Conservation (phyloP, 495 filamentous ascomycete species). For the Podospora sp. region DNA sequence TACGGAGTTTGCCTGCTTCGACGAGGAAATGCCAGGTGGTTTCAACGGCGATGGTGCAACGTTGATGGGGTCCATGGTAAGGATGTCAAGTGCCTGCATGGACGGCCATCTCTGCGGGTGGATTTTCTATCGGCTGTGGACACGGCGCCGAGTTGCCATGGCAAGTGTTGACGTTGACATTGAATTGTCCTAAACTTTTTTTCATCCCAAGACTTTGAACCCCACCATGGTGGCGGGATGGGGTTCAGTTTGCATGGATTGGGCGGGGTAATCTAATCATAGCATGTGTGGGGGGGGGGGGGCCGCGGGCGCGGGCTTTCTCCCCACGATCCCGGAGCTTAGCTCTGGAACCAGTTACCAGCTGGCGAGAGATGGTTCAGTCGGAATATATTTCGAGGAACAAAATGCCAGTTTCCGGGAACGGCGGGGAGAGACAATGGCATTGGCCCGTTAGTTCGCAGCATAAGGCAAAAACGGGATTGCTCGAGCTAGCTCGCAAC, state of each 20-base stretch:
- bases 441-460: not conserved
- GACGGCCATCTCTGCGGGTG: not conserved
- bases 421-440: not conserved
- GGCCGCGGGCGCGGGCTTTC: not conserved
- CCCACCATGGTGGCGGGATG: not conserved
- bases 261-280: not conserved
- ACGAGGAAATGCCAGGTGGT: no score
- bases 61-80: not conserved
- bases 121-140: not conserved
- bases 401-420: not conserved
- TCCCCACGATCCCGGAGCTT: not conserved
- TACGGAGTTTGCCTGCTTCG: no score
- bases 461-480: no score
- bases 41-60: not conserved
- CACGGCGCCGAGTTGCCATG: slow-evolving; percentile 3
- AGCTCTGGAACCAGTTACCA: not conserved
- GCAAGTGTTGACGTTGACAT: not conserved
- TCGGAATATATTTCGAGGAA: not conserved
- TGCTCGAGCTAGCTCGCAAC: no score
- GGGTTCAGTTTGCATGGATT: not conserved
- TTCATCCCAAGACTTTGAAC: not conserved
- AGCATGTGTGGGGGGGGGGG: no score
- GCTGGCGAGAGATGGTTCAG: not conserved
- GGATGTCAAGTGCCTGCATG: not conserved
- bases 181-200: not conserved